phyloP scores from a whole-genome alignment of 2,329 filamentous ascomycete genomes.

The Penicillium capsulatum region DNA sequence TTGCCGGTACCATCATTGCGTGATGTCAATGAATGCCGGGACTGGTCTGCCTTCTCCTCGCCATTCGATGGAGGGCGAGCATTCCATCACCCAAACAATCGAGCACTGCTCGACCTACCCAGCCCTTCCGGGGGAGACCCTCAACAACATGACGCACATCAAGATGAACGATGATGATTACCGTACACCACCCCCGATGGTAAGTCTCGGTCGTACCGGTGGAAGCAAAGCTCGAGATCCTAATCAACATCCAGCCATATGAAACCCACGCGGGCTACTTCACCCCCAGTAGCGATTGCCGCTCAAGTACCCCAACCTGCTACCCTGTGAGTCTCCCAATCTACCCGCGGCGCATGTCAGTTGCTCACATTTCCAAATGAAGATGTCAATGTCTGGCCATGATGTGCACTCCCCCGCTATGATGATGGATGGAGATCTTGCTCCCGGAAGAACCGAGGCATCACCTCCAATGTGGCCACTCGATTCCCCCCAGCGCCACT shows the following conservation, averaged over 20 bases:
- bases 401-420: slow-evolving; percentile 26
- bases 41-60: slow-evolving; percentile 30
- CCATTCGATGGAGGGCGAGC: slow-evolving; percentile 25
- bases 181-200: slow-evolving; percentile 13
- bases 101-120: slow-evolving; percentile 14
- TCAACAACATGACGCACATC: slow-evolving; percentile 1
- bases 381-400: slow-evolving; percentile 18
- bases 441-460: slow-evolving; percentile 6
- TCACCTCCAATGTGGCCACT: slow-evolving; percentile 12
- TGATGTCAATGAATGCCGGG: slow-evolving; percentile 11
- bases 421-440: slow-evolving; percentile 7
- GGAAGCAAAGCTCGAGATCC: neutral
- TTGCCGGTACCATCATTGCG: neutral
- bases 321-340: slow-evolving; percentile 20
- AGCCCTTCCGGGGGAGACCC: slow-evolving; percentile 8
- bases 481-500: slow-evolving; percentile 14
- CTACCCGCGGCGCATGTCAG: neutral
- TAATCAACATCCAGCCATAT: slow-evolving; percentile 16
- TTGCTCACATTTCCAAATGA: neutral
- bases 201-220: slow-evolving; percentile 11
- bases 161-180: slow-evolving; percentile 7
- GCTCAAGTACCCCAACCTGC: slow-evolving; percentile 14
- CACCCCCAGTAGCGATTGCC: slow-evolving; percentile 13
- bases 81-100: slow-evolving; percentile 14
- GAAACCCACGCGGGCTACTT: neutral